Percentiles rank a stretch among this genome's conserved stretches.
Conservation (phyloP, 2,329 filamentous ascomycete genomes). For the Microcyclosporella mali region DNA sequence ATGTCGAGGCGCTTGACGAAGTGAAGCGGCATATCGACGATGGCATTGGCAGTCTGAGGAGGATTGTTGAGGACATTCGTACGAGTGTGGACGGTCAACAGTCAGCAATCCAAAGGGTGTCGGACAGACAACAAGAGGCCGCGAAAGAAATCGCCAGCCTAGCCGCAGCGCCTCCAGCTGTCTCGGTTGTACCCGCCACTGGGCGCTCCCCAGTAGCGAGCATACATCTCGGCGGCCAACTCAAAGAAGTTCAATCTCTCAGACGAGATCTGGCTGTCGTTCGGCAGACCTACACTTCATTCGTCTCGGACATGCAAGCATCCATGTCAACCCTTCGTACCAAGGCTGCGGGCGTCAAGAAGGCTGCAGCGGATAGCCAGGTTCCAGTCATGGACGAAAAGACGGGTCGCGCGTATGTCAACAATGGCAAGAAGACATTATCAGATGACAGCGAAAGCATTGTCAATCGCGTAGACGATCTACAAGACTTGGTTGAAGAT, state of each 20-base stretch:
- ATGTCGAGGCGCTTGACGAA: slow-evolving; percentile 87
- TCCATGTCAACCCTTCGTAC: slow-evolving; percentile 78
- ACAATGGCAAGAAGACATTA: slow-evolving; percentile 77
- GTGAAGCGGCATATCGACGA: slow-evolving; percentile 96
- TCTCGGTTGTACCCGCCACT: slow-evolving; percentile 27
- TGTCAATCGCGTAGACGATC: slow-evolving; percentile 85
- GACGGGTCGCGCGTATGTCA: slow-evolving; percentile 79
- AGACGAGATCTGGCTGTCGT: slow-evolving; percentile 85
- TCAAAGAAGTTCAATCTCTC: slow-evolving; percentile 73
- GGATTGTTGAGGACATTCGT: slow-evolving; percentile 79
- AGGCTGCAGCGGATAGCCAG: slow-evolving; percentile 61
- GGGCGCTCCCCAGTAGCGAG: slow-evolving; percentile 23
- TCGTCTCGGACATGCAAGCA: slow-evolving; percentile 78
- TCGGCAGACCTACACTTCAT: slow-evolving; percentile 86
- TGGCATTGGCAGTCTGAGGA: slow-evolving; percentile 70
- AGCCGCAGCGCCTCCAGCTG: slow-evolving; percentile 44
- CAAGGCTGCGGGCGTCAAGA: slow-evolving; percentile 78
- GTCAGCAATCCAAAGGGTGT: slow-evolving; percentile 74
- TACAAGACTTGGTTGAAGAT: slow-evolving; percentile 96
- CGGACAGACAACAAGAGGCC: slow-evolving; percentile 82
- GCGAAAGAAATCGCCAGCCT: slow-evolving; percentile 76
- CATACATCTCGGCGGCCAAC: slow-evolving; percentile 51
- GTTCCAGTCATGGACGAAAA: slow-evolving; percentile 69
- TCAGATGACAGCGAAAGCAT: slow-evolving; percentile 83
- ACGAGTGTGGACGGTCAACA: slow-evolving; percentile 79